Base-by-base conservation (phyloP, 176 grass and related monocot genomes). In the Eremochloa ophiuroides region DNA sequence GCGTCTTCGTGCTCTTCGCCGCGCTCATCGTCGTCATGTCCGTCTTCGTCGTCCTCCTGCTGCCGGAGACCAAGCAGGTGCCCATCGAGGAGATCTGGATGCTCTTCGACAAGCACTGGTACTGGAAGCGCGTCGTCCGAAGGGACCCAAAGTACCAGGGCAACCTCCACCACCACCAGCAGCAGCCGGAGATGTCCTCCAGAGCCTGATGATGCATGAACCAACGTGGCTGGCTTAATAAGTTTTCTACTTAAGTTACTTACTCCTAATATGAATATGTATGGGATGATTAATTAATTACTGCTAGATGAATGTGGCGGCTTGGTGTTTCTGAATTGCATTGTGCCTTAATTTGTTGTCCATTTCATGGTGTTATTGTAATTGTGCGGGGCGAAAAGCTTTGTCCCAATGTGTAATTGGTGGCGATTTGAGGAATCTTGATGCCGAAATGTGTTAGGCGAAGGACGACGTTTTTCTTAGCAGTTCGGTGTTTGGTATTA, bases 51-150 rank as follows among this genome's bases (percentile, higher is more conserved):
- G 42, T 86, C 79, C 79, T 98, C 28, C 88, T 98, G 14, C 86
- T 98, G 62, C 96, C 96, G 41, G 96, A 98, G 91, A 98, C 96
- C 6, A 98, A 98, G 90, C 96, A 98, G 80, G 82, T 98, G 74
- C 93, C 96, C 61, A 98, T 98, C 73, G 96, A 98, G 86, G 96
- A 98, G 90, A 87, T 99, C 18, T 92, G 90, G 77, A 85, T 86
- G 77, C 87, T 99, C 2, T 99, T 94, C 33, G 93, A 99, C 82
- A 91, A 84, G 62, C 93, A 99, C 71, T 99, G 96, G 93, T 99
- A 93, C 76, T 99, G 96, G 96, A 99, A 95, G 84, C 75, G 78
- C 35, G 62, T 95, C 20, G 93, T 99, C 15, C 74, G 73, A 5
- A 90, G 77, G 68, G 96, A 99, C 39, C 72, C 72, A 0, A 88